These are phyloP conservation scores for Aspergillus bombycis DNA, from an alignment of 2,329 filamentous ascomycete genomes.

Conservation along the genomic window DNA sequence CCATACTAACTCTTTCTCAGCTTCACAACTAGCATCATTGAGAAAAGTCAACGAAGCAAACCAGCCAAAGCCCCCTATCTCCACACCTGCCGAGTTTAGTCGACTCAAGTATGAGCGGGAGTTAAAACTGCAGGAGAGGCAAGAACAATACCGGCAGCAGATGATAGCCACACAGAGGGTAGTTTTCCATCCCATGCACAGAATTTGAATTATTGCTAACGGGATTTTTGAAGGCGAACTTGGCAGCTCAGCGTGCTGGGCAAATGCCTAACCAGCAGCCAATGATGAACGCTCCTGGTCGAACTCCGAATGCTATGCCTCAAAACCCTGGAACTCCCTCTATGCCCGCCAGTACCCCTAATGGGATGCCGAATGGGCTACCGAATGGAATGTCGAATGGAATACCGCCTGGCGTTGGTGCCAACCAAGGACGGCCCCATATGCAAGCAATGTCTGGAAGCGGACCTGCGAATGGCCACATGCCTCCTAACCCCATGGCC, in stretches of 20 bases:
- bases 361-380: slow-evolving; percentile 53
- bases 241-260: slow-evolving; percentile 47
- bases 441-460: slow-evolving; percentile 48
- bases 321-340: slow-evolving; percentile 35
- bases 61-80: slow-evolving; percentile 60
- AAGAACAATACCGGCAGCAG: slow-evolving; percentile 65
- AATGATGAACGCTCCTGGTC: slow-evolving; percentile 38
- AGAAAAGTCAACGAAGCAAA: slow-evolving; percentile 76
- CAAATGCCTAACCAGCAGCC: slow-evolving; percentile 47
- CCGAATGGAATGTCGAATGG: slow-evolving; percentile 47
- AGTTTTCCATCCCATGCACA: slow-evolving; percentile 20
- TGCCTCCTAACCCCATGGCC: slow-evolving; percentile 59
- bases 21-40: slow-evolving; percentile 73
- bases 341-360: slow-evolving; percentile 43
- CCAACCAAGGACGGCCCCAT: slow-evolving; percentile 43
- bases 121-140: slow-evolving; percentile 62
- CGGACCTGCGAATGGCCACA: slow-evolving; percentile 51
- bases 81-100: slow-evolving; percentile 90
- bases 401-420: slow-evolving; percentile 41
- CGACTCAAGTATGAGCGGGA: slow-evolving; percentile 86
- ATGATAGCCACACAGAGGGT: slow-evolving; percentile 60
- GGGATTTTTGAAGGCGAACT: slow-evolving; percentile 36
- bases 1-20: slow-evolving; percentile 31
- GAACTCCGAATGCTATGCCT: slow-evolving; percentile 46
- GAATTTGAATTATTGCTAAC: slow-evolving; percentile 17